phyloP scores from a whole-genome alignment of 768 basidiomycete species.

The Pisolithus marmoratus region DNA sequence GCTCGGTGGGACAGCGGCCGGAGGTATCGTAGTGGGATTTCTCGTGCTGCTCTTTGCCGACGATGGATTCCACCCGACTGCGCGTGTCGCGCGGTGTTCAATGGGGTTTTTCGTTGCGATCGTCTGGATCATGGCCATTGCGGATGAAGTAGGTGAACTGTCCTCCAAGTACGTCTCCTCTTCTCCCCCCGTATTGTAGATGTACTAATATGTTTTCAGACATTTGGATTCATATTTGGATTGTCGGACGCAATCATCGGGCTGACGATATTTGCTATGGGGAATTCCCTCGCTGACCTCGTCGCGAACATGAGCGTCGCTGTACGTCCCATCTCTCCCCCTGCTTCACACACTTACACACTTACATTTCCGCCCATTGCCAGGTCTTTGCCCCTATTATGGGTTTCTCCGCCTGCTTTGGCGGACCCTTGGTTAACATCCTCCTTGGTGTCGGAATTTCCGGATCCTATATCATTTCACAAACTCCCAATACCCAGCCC shows the following conservation, averaged over 20 bases:
- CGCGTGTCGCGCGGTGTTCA: constrained; percentile 70
- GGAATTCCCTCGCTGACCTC: constrained; percentile 93
- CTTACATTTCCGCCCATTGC: background rate
- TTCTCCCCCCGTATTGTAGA: background rate
- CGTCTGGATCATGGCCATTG: constrained; percentile 98
- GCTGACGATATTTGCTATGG: constrained; percentile 92
- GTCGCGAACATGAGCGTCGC: constrained; percentile 97
- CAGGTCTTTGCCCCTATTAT: constrained; percentile 86
- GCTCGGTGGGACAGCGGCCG: constrained; percentile 46
- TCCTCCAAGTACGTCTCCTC: constrained; percentile 64
- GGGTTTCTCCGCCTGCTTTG: constrained; percentile 95
- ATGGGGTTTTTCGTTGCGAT: constrained; percentile 89
- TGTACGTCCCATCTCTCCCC: constrained; percentile 34
- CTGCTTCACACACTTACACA: background rate
- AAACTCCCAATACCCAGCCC: constrained; percentile 43
- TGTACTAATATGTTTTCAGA: constrained; percentile 41
- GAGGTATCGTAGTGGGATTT: constrained; percentile 48
- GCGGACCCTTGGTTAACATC: constrained; percentile 89
- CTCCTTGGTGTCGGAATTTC: constrained; percentile 89
- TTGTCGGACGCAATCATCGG: constrained; percentile 97
- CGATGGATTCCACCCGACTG: constrained; percentile 49
- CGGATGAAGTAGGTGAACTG: constrained; percentile 91
- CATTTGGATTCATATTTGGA: constrained; percentile 90
- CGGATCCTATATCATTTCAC: constrained; percentile 76
- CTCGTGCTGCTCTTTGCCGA: constrained; percentile 57